Conservation (phyloP, 345 rosid genomes). For the Isatis tinctoria region DNA sequence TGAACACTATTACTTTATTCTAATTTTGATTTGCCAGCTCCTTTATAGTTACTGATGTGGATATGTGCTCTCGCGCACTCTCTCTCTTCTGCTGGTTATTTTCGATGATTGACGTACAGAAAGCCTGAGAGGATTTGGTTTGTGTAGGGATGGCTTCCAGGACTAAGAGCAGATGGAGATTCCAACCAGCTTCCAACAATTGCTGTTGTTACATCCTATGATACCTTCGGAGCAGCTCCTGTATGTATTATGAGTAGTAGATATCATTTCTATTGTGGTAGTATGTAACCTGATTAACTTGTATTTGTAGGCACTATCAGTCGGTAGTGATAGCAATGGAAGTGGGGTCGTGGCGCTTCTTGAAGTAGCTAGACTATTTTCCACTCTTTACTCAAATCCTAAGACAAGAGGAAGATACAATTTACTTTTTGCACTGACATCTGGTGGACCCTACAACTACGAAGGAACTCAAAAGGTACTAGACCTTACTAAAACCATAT, state of each 20-base stretch:
- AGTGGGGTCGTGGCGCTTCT: slow-evolving; percentile 95
- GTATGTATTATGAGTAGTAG: slow-evolving; percentile 46
- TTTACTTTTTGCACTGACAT: slow-evolving; percentile 88
- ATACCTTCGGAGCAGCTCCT: slow-evolving; percentile 96
- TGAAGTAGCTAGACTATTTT: slow-evolving; percentile 92
- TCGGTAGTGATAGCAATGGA: slow-evolving; percentile 96
- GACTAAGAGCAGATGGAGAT: slow-evolving; percentile 85
- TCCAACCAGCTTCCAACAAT: slow-evolving; percentile 85
- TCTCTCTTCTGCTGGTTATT: neutral
- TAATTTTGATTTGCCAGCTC: neutral
- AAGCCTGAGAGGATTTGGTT: slow-evolving; percentile 21
- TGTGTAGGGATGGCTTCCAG: slow-evolving; percentile 94
- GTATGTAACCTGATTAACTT: slow-evolving; percentile 19
- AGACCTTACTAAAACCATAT: slow-evolving; percentile 1
- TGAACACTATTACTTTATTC: neutral
- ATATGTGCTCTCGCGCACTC: neutral
- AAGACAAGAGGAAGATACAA: slow-evolving; percentile 95
- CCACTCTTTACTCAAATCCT: slow-evolving; percentile 86
- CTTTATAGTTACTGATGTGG: slow-evolving; percentile 8
- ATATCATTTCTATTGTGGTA: slow-evolving; percentile 5
- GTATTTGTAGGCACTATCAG: slow-evolving; percentile 74
- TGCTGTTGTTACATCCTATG: slow-evolving; percentile 95
- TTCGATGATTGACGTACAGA: neutral
- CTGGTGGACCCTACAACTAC: slow-evolving; percentile 97
- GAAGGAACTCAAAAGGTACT: slow-evolving; percentile 94